These are phyloP conservation scores for Talaromyces sp. DNA, from an alignment of 2,329 filamentous ascomycete genomes.

Conservation along the genomic window DNA sequence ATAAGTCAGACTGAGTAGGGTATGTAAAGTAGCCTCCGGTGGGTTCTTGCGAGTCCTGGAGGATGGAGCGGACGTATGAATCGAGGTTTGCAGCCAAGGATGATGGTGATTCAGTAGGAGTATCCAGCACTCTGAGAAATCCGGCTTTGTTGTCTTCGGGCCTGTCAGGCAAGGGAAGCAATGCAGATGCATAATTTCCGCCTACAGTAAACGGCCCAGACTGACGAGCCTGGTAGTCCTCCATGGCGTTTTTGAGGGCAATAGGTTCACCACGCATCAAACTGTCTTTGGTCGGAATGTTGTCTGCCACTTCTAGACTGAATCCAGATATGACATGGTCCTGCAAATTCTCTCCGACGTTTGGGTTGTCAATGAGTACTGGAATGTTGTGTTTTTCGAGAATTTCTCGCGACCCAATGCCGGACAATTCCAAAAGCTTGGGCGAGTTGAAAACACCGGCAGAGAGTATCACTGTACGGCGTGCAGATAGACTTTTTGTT, in stretches of 20 bases:
- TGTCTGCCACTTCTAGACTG: conserved; percentile 4
- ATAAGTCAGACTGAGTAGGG: not conserved
- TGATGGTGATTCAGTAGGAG: too few relatives aligned
- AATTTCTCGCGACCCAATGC: conserved; percentile 35
- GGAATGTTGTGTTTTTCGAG: conserved; percentile 32
- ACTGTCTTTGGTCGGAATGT: not conserved
- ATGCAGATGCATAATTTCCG: not conserved
- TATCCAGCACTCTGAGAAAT: too few relatives aligned
- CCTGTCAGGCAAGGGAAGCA: not conserved
- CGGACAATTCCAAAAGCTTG: conserved; percentile 43
- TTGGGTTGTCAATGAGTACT: conserved; percentile 29
- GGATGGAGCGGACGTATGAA: not conserved
- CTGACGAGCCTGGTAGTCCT: not conserved
- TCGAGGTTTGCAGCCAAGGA: too few relatives aligned
- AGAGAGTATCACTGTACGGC: conserved; percentile 45
- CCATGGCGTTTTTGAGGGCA: not conserved
- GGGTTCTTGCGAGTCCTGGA: not conserved
- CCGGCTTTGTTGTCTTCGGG: too few relatives aligned
- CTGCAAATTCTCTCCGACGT: conserved; percentile 37
- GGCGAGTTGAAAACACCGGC: conserved; percentile 43
- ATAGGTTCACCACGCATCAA: not conserved
- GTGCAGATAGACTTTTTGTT: conserved; percentile 1
- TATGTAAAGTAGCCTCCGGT: not conserved
- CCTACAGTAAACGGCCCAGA: not conserved
- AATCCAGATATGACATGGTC: conserved; percentile 16